Conservation (phyloP, 805 yeast genomes). For the Metschnikowia koreensis region DNA sequence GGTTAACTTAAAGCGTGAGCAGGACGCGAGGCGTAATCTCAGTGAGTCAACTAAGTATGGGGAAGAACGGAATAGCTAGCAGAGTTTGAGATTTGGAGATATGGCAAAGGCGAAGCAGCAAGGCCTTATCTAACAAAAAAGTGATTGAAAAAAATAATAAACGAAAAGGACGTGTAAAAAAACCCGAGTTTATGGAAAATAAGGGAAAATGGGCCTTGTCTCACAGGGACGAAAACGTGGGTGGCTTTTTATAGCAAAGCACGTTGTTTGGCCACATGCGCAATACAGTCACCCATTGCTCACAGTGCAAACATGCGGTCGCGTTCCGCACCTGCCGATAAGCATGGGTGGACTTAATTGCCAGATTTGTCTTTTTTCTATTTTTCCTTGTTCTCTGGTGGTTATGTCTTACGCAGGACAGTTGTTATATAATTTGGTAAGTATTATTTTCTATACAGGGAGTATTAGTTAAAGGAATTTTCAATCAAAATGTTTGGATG, state of each 20-base stretch:
- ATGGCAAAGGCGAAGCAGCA: no score
- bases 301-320: neutral
- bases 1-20: neutral
- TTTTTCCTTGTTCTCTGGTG: no score
- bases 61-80: neutral
- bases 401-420: no score
- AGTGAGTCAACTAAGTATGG: no score
- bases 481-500: neutral
- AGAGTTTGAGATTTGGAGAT: no score
- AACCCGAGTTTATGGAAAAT: no score
- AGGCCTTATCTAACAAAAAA: neutral
- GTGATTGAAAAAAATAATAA: neutral
- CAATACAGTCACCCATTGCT: slow-evolving; percentile 6
- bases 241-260: neutral
- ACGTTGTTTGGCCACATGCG: slow-evolving; percentile 10
- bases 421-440: no score
- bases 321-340: slow-evolving; percentile 6
- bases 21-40: slow-evolving; percentile 1
- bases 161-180: no score
- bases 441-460: neutral
- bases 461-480: neutral
- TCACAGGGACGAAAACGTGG: neutral
- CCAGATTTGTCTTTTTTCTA: neutral
- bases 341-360: neutral
- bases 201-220: no score